Base-by-base conservation (phyloP, 805 yeast genomes). In the Metschnikowia kofuensis region DNA sequence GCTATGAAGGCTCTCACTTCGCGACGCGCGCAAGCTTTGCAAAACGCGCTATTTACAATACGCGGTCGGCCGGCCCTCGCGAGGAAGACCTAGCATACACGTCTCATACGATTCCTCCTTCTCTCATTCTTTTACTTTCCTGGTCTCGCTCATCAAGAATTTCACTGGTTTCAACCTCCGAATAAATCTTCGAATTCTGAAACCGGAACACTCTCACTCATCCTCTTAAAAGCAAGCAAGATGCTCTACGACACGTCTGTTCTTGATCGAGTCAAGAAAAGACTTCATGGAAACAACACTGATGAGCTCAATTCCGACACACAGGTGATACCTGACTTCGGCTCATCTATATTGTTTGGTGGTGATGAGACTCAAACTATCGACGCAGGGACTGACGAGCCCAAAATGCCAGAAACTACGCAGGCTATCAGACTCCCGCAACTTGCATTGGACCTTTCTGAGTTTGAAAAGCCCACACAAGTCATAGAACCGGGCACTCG, bases 361-460 rank as follows among this genome's bases (percentile, higher is more conserved):
- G 34, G 38, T 26, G 31, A 35, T 12, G 13, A 38, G 21, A 7
- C 38, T 26, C 21, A 21, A 21, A 4, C 21, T 4, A 21, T 21
- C 21, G 21, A 3, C 21, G 2, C 21, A 21, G 21, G 21, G 21
- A 11, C 38, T 40, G 42, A 44, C 15, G 10, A 16, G 13, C 37
- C 42, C 13, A 35, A 13, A 10, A 32, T 10, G 16, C 16, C 12
- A 11, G 28, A n/a, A 11, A 37, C 40, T 16, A 13, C 31, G 4
- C 35, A 14, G 14, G 48, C 41, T 14, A 46, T 38, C 32, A 38
- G 38, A 46, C 62, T 72, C 16, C 77, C 76, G 1, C 76, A 72
- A 51, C 58, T 72, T 40, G 61, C 50, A 12, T 47, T 61, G 10
- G 65, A 62, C 38, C 49, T 45, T 28, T 45, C 51, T 8, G 57